These are phyloP conservation scores for Kwoniella europaea DNA, from an alignment of 768 basidiomycete species.

Conservation along the genomic window DNA sequence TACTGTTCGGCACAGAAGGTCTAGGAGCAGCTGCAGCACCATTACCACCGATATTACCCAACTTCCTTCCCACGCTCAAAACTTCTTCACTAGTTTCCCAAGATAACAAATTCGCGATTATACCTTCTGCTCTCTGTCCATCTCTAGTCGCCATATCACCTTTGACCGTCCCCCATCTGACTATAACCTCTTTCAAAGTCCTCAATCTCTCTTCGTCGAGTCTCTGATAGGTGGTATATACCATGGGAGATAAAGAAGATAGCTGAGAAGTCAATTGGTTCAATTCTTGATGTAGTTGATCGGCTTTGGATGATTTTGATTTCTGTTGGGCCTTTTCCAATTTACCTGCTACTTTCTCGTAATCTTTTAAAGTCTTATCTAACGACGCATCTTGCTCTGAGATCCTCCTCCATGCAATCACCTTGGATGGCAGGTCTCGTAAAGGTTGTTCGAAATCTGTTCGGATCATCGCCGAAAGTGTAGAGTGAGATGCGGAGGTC, in stretches of 20 bases:
- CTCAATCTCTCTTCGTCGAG: constrained; percentile 52
- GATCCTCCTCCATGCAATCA: constrained; percentile 43
- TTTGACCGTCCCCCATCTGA: constrained; percentile 55
- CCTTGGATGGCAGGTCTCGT: constrained; percentile 49
- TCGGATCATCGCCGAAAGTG: constrained; percentile 40
- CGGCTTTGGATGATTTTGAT: constrained; percentile 48
- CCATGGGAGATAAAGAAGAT: constrained; percentile 49
- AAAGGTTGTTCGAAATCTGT: constrained; percentile 56
- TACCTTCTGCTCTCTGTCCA: constrained; percentile 51
- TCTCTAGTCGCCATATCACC: constrained; percentile 50
- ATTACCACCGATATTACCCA: constrained; percentile 34
- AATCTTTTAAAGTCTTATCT: constrained; percentile 56
- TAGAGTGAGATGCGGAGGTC: constrained; percentile 50
- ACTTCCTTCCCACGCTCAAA: constrained; percentile 38
- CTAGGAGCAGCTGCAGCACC: constrained; percentile 17
- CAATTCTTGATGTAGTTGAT: constrained; percentile 46
- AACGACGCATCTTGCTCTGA: constrained; percentile 48
- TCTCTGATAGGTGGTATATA: constrained; percentile 53
- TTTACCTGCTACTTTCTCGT: constrained; percentile 53
- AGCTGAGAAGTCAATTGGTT: constrained; percentile 41
- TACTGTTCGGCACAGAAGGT: constrained; percentile 15
- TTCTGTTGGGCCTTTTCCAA: constrained; percentile 53
- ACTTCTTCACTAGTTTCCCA: constrained; percentile 57
- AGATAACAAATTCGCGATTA: constrained; percentile 45
- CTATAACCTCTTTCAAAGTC: constrained; percentile 53